Evolutionary conservation across 129 eudicot species (phyloP).

Genomic region (Pittosporum tobira): DNA sequence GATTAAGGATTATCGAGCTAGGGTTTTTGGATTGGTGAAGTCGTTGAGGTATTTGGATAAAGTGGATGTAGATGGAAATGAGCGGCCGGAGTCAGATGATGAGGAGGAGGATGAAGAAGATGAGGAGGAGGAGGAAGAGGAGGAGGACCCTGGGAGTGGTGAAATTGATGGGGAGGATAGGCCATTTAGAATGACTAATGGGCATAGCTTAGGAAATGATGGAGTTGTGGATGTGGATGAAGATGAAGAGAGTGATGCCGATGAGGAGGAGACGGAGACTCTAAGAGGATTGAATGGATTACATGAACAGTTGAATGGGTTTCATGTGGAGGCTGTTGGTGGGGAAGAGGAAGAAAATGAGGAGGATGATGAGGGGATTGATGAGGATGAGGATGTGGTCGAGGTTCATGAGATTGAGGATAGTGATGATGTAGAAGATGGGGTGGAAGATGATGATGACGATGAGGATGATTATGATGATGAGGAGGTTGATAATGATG

Average conservation of each 20-base stretch:
- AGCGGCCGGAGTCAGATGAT: slow-evolving; percentile 83
- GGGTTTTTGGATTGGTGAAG: slow-evolving; percentile 87
- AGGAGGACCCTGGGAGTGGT: slow-evolving; percentile 88
- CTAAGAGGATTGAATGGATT: slow-evolving; percentile 42
- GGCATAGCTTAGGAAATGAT: slow-evolving; percentile 44
- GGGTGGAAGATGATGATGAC: slow-evolving; percentile 54
- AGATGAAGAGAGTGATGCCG: slow-evolving; percentile 95
- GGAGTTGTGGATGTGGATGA: slow-evolving; percentile 90
- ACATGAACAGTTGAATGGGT: slow-evolving; percentile 56
- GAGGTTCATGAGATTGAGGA: slow-evolving; percentile 84
- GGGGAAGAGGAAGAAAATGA: slow-evolving; percentile 43
- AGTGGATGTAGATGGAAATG: slow-evolving; percentile 86
- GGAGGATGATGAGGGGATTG: slow-evolving; percentile 59
- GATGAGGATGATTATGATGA: slow-evolving; percentile 41
- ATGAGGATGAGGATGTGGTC: slow-evolving; percentile 76
- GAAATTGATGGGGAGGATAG: slow-evolving; percentile 80
- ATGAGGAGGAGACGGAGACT: slow-evolving; percentile 86
- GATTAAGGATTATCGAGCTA: slow-evolving; percentile 82
- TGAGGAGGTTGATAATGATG: slow-evolving; percentile 59
- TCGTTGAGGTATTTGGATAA: slow-evolving; percentile 85
- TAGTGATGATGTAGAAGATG: slow-evolving; percentile 80
- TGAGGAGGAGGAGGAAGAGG: slow-evolving; percentile 52
- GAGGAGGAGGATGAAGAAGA: slow-evolving; percentile 77
- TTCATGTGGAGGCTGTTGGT: slow-evolving; percentile 42
- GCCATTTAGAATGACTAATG: slow-evolving; percentile 39